Base-by-base conservation (phyloP, 164 flowering plant genomes). In the Macadamia integrifolia region DNA sequence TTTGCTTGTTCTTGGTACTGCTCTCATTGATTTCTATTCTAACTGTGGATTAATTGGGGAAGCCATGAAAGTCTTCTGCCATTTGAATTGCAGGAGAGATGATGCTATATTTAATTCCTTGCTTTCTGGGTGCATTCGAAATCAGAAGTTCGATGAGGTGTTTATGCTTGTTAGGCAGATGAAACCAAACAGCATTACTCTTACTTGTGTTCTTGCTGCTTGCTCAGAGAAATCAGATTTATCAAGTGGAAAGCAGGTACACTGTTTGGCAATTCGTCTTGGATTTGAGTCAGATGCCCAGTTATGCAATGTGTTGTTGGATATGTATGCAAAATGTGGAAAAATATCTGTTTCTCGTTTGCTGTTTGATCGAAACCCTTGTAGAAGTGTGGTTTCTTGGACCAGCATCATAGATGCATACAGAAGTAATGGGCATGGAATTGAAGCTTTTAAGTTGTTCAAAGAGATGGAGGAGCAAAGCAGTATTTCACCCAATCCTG, bases 371-470 rank as follows among this genome's bases (percentile, higher is more conserved):
- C 52, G 52, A 28, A 79, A 78, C 43, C 2, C 6, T 55, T 29
- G 60, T 3, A 86, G 71, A 69, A 66, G 64, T 63, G 85, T 83
- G 23, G 78, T 84, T 66, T 75, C 86, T 1, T 86, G 86, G 90
- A 84, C 85, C 14, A 75, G 75, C 69, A 81, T 83, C 73, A 83
- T 84, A 23, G 77, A 77, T 66, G 88, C 81, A 32, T 82, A 83
- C 61, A 78, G 84, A 60, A 71, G 71, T 66, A 83, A 83, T 52
- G 87, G 89, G 3, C 6, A 48, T 66, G 87, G 87, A 40, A 14
- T 65, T 29, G 81, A 84, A 76, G 87, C 40, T 35, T 35, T 35
- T 35, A 5, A 35, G 40, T 35, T 35, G 5, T 35, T 35, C 5
- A 35, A 35, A 35, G 3, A 35, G 5, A 35, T 35, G 40, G 40